Conservation (phyloP, 192 early-diverging fungal species). For the Gryganskiella cystojenkinii region DNA sequence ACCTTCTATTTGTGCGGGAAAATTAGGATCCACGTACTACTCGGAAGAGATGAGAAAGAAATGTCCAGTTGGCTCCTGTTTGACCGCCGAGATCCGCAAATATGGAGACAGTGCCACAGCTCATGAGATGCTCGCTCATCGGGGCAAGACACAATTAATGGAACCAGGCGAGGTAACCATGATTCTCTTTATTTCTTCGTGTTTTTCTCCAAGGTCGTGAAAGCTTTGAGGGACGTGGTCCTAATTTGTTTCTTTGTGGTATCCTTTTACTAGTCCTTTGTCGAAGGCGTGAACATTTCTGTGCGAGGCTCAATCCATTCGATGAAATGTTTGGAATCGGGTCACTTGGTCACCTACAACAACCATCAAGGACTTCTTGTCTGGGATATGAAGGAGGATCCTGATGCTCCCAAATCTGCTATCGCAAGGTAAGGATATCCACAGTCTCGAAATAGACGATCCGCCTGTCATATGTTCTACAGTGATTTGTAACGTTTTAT, state of each 20-base stretch:
- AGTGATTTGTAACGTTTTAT: no score
- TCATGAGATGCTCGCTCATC: slow-evolving; percentile 17
- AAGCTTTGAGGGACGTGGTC: background rate
- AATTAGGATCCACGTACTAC: slow-evolving; percentile 21
- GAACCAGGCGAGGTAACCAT: slow-evolving; percentile 7
- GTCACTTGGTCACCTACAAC: slow-evolving; percentile 19
- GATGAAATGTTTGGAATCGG: slow-evolving; percentile 44
- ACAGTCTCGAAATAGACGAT: background rate
- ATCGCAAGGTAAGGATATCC: slow-evolving; percentile 14
- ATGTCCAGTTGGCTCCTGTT: slow-evolving; percentile 17
- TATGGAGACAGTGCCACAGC: slow-evolving; percentile 48
- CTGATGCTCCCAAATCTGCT: slow-evolving; percentile 2
- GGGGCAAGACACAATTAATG: slow-evolving; percentile 7
- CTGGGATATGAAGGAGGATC: slow-evolving; percentile 34
- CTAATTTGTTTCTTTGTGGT: background rate
- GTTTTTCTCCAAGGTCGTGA: background rate
- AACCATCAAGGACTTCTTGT: background rate
- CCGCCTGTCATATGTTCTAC: background rate
- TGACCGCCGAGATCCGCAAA: slow-evolving; percentile 38
- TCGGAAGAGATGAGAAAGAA: background rate
- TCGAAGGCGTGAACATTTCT: slow-evolving; percentile 18
- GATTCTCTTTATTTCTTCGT: background rate
- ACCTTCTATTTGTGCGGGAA: background rate
- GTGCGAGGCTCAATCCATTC: slow-evolving; percentile 8
- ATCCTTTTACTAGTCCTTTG: slow-evolving; percentile 7